Conservation (phyloP, 1,284 basidiomycete species). For the Tremellales sp. region DNA sequence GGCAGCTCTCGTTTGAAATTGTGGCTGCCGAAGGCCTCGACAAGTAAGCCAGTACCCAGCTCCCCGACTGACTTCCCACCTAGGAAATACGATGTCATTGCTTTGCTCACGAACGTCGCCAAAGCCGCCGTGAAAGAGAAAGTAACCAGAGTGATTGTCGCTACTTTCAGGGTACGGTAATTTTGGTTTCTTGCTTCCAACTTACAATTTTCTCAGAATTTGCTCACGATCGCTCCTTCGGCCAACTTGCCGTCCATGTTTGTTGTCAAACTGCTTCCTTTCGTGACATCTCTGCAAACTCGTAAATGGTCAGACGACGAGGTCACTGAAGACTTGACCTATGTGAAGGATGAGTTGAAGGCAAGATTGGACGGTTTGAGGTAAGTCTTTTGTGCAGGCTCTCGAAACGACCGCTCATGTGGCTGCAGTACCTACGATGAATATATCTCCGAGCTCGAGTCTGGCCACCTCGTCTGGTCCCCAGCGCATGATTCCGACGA, state of each 20-base stretch:
- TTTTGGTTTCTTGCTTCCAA: neutral
- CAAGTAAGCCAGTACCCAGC: constrained; percentile 51
- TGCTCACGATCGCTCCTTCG: constrained; percentile 58
- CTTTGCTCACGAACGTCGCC: constrained; percentile 79
- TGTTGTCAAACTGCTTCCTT: constrained; percentile 78
- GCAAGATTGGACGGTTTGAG: constrained; percentile 81
- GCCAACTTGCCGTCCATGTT: constrained; percentile 90
- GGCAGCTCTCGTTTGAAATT: constrained; percentile 88
- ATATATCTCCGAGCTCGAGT: constrained; percentile 84
- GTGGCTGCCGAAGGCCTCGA: constrained; percentile 81
- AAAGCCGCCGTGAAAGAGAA: constrained; percentile 95
- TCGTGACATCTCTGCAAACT: constrained; percentile 73
- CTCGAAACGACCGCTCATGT: constrained; percentile 6
- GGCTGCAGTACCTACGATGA: constrained; percentile 92
- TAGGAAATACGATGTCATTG: constrained; percentile 84
- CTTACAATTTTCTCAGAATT: constrained; percentile 58
- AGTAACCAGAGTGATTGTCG: constrained; percentile 89
- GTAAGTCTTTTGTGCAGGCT: constrained; percentile 52
- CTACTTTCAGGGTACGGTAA: constrained; percentile 72
- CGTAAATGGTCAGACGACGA: constrained; percentile 96
- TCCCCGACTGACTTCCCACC: neutral
- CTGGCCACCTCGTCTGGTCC: constrained; percentile 88
- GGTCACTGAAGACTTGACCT: constrained; percentile 84
- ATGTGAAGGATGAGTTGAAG: constrained; percentile 75
- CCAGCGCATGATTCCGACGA: constrained; percentile 93